phyloP scores from a whole-genome alignment of 352 stramenopile species.

The Globisporangium camurandrum region DNA sequence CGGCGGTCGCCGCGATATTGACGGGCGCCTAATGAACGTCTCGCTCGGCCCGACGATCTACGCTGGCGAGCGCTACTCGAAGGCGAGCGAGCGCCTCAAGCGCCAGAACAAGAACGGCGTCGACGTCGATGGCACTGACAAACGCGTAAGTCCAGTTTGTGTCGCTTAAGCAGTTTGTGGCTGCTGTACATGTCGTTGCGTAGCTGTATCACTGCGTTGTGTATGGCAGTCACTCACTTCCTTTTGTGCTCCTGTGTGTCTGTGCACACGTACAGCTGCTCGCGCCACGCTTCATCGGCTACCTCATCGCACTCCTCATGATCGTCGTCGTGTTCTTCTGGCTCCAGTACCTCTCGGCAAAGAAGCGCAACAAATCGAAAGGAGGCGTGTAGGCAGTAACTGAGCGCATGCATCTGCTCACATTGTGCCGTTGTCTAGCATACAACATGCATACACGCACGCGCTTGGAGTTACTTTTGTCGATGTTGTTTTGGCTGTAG shows the following conservation, averaged over 20 bases:
- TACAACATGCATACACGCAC: too few species aligned
- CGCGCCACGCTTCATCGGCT: constrained; percentile 46
- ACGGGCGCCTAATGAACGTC: constrained; percentile 35
- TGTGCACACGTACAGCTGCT: constrained; percentile 32
- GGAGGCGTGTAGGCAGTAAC: constrained; percentile 1
- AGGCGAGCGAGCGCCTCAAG: constrained; percentile 77
- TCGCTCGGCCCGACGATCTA: constrained; percentile 73
- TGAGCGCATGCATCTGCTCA: too few species aligned
- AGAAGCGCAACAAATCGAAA: constrained; percentile 17
- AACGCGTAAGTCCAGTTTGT: constrained; percentile 33
- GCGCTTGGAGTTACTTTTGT: too few species aligned
- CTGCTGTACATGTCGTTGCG: too few species aligned
- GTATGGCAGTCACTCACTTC: too few species aligned
- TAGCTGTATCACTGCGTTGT: too few species aligned
- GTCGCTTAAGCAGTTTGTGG: too few species aligned
- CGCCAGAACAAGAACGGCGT: constrained; percentile 48
- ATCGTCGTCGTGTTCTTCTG: constrained; percentile 44
- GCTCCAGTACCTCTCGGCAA: constrained; percentile 41
- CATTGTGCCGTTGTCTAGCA: too few species aligned
- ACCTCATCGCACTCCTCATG: constrained; percentile 44
- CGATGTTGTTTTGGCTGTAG: too few species aligned
- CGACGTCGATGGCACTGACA: constrained; percentile 27
- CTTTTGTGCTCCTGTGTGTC: not conserved
- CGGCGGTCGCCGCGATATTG: constrained; percentile 22
- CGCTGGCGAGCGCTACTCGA: constrained; percentile 72